phyloP scores from a whole-genome alignment of 768 basidiomycete genomes.

The Boletellus ananas region DNA sequence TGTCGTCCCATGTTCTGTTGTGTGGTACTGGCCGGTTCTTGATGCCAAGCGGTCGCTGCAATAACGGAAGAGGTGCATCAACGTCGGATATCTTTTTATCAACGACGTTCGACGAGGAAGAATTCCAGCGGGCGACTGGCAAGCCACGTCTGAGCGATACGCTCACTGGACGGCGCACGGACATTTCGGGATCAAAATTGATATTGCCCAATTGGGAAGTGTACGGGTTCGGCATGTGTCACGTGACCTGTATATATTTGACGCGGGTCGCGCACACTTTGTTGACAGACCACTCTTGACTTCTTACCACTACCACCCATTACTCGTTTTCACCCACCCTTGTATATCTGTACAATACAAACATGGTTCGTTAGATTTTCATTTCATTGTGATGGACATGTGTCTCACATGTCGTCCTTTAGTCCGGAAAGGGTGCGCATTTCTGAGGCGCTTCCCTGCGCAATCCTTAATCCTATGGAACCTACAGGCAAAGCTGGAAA shows the following conservation, averaged over 20 bases:
- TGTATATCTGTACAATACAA: constrained; percentile 21
- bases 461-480: constrained; percentile 7
- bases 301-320: constrained; percentile 24
- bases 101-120: constrained; percentile 10
- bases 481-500: constrained; percentile 46
- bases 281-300: constrained; percentile 32
- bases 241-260: constrained; percentile 35
- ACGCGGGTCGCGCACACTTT: constrained; percentile 29
- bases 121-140: constrained; percentile 17
- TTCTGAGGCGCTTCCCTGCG: neutral
- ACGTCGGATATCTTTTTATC: neutral
- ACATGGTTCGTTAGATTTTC: constrained; percentile 23
- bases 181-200: constrained; percentile 22
- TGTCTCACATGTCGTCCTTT: constrained; percentile 3
- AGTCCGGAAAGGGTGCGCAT: constrained; percentile 34
- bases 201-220: constrained; percentile 19
- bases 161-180: constrained; percentile 8
- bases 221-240: constrained; percentile 6
- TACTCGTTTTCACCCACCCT: constrained; percentile 2
- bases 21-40: constrained; percentile 60
- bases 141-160: neutral
- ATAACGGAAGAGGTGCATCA: constrained; percentile 29
- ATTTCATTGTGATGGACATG: neutral
- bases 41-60: constrained; percentile 76
- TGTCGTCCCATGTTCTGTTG: constrained; percentile 55